Conservation (phyloP, 805 yeast genomes). For the Ogataea dorogensis region DNA sequence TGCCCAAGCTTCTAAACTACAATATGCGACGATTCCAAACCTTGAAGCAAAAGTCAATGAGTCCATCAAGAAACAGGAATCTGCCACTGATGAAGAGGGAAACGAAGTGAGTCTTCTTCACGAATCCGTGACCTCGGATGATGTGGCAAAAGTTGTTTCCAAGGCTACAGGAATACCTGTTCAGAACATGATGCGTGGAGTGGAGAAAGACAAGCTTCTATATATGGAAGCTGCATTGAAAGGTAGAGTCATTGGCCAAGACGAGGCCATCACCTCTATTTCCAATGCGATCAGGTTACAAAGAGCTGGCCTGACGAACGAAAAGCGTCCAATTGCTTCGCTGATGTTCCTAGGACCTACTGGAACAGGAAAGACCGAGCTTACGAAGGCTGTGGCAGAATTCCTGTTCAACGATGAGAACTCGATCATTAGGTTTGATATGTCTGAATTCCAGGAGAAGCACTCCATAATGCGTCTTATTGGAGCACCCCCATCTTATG, state of each 20-base stretch:
- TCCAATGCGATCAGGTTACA: slow-evolving; percentile 94
- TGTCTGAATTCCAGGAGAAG: slow-evolving; percentile 97
- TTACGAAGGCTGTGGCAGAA: slow-evolving; percentile 89
- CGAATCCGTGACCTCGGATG: slow-evolving; percentile 92
- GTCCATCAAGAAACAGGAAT: slow-evolving; percentile 34
- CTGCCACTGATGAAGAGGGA: slow-evolving; percentile 34
- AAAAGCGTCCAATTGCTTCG: slow-evolving; percentile 92
- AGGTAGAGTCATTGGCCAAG: slow-evolving; percentile 88
- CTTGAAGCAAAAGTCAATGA: slow-evolving; percentile 59
- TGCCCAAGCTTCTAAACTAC: slow-evolving; percentile 83
- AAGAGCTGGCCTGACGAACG: slow-evolving; percentile 94
- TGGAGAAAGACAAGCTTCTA: slow-evolving; percentile 81
- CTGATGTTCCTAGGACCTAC: slow-evolving; percentile 98
- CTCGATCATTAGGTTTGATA: slow-evolving; percentile 88
- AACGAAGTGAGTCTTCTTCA: slow-evolving; percentile 52
- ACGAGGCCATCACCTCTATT: slow-evolving; percentile 86
- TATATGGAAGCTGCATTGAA: slow-evolving; percentile 82
- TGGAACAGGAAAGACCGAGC: slow-evolving; percentile 97
- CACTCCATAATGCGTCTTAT: slow-evolving; percentile 87
- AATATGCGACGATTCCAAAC: slow-evolving; percentile 83
- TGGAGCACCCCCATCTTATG: slow-evolving; percentile 98
- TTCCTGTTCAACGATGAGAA: slow-evolving; percentile 87
- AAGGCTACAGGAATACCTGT: slow-evolving; percentile 97
- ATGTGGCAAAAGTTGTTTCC: slow-evolving; percentile 87
- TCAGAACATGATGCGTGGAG: slow-evolving; percentile 81